Conservation (phyloP, 306 rosid species). For the Quercus aquifolioides region DNA sequence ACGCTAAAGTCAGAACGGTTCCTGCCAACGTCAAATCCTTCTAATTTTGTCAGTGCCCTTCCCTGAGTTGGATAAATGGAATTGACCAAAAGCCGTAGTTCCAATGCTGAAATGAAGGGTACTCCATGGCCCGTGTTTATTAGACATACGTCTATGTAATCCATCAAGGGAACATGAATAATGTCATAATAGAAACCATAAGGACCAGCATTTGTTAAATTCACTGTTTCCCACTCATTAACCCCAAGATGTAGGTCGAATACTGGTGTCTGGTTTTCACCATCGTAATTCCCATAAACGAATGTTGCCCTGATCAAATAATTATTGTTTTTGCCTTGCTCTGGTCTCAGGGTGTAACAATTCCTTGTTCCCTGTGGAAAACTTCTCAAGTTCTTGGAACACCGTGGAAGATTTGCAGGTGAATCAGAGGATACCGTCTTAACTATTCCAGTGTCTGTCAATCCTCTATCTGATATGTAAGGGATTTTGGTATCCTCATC, state of each 20-base stretch:
- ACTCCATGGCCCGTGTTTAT: conserved; percentile 35
- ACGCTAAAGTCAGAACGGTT: too few species aligned
- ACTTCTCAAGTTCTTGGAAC: not conserved
- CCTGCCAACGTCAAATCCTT: conserved; percentile 20
- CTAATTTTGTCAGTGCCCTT: not conserved
- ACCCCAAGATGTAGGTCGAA: conserved; percentile 47
- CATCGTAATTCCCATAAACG: conserved; percentile 42
- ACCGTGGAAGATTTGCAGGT: too few species aligned
- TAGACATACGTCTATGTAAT: conserved; percentile 36
- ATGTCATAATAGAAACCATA: not conserved
- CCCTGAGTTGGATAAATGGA: not conserved
- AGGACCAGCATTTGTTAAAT: not conserved
- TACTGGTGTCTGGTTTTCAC: not conserved
- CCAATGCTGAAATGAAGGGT: conserved; percentile 49
- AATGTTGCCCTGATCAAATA: conserved; percentile 42
- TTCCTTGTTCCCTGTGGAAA: conserved; percentile 40
- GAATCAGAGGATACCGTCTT: too few species aligned
- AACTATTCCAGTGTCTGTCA: too few species aligned
- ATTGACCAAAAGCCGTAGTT: conserved; percentile 27
- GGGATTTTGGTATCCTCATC: too few species aligned
- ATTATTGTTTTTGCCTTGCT: conserved; percentile 19
- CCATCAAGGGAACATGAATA: conserved; percentile 24
- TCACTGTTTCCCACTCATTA: conserved; percentile 26
- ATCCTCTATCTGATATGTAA: too few species aligned
- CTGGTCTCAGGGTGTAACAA: conserved; percentile 44